phyloP scores from a whole-genome alignment of 768 basidiomycete genomes.

The Phylloporus sp. region DNA sequence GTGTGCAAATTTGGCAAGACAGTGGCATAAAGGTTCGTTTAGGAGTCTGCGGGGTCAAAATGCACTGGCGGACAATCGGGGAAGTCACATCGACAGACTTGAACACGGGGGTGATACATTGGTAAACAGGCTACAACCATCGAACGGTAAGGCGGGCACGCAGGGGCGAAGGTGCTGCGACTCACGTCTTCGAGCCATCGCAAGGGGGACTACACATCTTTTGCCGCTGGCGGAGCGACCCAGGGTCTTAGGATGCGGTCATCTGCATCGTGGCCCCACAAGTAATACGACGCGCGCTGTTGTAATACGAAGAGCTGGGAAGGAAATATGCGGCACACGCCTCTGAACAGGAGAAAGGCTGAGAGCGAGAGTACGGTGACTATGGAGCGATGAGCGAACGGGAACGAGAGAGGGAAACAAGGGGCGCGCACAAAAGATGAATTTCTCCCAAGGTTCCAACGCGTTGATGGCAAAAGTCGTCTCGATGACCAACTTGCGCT shows the following conservation, averaged over 20 bases:
- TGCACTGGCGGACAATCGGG: neutral
- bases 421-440: conserved; percentile 46
- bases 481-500: conserved; percentile 51
- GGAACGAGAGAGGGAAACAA: neutral
- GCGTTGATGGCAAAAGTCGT: conserved; percentile 55
- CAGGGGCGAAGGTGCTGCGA: neutral
- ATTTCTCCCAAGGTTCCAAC: conserved; percentile 67
- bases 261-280: conserved; percentile 47
- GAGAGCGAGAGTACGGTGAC: conserved; percentile 39
- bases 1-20: conserved; percentile 1
- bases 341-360: conserved; percentile 44
- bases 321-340: conserved; percentile 54
- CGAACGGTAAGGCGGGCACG: neutral
- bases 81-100: neutral
- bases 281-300: conserved; percentile 55
- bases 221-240: conserved; percentile 23
- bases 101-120: conserved; percentile 5
- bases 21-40: neutral
- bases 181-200: conserved; percentile 11
- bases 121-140: neutral
- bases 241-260: conserved; percentile 22
- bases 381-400: conserved; percentile 15
- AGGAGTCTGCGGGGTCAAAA: neutral
- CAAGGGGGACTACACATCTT: conserved; percentile 19
- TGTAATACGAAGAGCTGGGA: conserved; percentile 49